Evolutionary conservation across 2,329 filamentous ascomycete genomes (phyloP), one percentile per base, ranked within the genome.

Genomic region (Diaporthe sp.): DNA sequence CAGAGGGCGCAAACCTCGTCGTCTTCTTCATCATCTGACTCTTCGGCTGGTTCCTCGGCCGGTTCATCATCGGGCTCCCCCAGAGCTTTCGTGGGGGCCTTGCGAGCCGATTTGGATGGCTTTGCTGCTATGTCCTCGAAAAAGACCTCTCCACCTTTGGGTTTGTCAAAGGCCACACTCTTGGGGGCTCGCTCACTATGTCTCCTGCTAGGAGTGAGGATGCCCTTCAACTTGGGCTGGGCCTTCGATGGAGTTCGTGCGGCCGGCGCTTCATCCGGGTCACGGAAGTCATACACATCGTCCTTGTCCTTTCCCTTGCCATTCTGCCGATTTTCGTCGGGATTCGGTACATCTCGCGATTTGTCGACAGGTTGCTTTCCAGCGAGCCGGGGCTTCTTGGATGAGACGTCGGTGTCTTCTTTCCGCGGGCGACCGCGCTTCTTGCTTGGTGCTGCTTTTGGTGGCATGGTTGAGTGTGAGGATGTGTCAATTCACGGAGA

Each of bases 1-100:
- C 91, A 93, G 49, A 93, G 86, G 25, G 83, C 85, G 79, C 91
- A 93, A 0, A 90, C 85, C 73, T 90, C 89, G 25, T 90, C 90
- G 60, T 91, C 88, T 4, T 85, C 84, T 13, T 81, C 82, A 15
- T 84, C 83, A 25, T 82, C 80, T 15, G 81, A 79, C 77, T 85
- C 79, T 2, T 80, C 81, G 28, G 78, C 79, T 37, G 72, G 60
- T 15, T 80, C 71, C 7, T 71, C 68, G 9, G 74, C 73, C 2
- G 71, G 44, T 34, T 78, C 65, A 57, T 71, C 22, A 25, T 77
- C 37, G 1, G 49, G 58, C 34, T 53, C 58, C 51, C 34, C 74
- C 75, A 77, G 13, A 39, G 70, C 4, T 22, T 76, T 78, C 31
- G 72, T 76, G 17, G 57, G 31, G 9, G 72, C 68, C n/a, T 76